Evolutionary conservation across 1,284 basidiomycete genomes (phyloP), one percentile per base, ranked within the genome.

Genomic region (Trichosporon asahii): DNA sequence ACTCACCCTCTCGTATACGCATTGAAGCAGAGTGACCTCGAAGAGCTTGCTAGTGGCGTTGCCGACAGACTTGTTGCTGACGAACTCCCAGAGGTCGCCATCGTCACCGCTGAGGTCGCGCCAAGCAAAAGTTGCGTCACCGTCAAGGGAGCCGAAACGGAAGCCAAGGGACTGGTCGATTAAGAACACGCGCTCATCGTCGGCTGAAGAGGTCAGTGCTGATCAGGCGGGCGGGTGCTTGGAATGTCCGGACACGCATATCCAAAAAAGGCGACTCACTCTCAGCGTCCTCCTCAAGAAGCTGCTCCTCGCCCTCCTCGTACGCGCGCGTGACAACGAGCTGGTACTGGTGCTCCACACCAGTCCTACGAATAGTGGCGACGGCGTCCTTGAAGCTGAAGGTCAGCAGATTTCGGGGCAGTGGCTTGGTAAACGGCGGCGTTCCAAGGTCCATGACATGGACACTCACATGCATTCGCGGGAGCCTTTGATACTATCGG

Each of bases 281-380:
- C 85, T 98, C 96, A 55, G 95, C 94, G 81, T 97, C 94, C 76
- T 98, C 95, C 75, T 96, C 94, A 14, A 98, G 85, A 35, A 97
- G 84, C 77, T 95, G 92, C 80, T 97, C 93, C 80, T 98, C 95
- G 11, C 94, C 95, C 73, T 98, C 94, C 76, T 97, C 94, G 79
- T 93, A 98, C 0, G 96, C 94, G 72, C 95, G 88, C 14, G 95
- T 97, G 68, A 98, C 89, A 8, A 98, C 95, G n/a, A 99, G 88
- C 83, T 98, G 92, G 80, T 96, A 99, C 79, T 96, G 90, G 84
- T 91, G 91, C 68, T 95, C 93, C 67, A 93, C 84, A 0, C 91
- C 88, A 18, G 85, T 87, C 25, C 95, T 89, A 70, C 97, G 90
- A 78, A 99, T 92, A 23, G 95, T 95, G 12, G 92, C 91, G 84